phyloP scores from a whole-genome alignment of 2,329 filamentous ascomycete species.

The Colletotrichum sp. region DNA sequence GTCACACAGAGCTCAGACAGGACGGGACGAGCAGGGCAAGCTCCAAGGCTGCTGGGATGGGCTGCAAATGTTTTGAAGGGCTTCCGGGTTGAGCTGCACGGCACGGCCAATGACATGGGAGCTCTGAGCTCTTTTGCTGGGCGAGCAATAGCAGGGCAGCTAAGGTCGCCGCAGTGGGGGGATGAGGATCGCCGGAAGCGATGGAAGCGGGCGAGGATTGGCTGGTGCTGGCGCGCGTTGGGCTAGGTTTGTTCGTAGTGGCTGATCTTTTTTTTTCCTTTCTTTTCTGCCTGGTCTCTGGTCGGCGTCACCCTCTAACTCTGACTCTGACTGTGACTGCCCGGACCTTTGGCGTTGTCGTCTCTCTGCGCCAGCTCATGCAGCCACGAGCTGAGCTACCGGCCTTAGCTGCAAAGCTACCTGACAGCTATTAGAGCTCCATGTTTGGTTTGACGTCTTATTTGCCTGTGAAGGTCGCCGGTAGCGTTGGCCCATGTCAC shows the following conservation, averaged over 20 bases:
- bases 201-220: neutral
- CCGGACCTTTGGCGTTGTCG: neutral
- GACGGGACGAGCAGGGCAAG: neutral
- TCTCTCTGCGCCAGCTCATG: neutral
- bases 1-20: neutral
- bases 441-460: neutral
- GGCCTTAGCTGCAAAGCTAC: neutral
- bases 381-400: neutral
- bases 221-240: neutral
- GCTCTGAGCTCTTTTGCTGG: neutral
- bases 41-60: neutral
- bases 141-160: neutral
- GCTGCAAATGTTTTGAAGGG: neutral
- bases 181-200: slow-evolving; percentile 17
- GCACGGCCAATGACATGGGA: neutral
- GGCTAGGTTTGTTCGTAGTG: neutral
- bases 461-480: neutral
- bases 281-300: neutral
- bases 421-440: neutral
- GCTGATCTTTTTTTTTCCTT: neutral
- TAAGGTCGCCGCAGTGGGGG: slow-evolving; percentile 9
- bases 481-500: neutral
- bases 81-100: neutral
- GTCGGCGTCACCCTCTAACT: neutral
- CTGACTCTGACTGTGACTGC: neutral